These are phyloP conservation scores for Mallotus japonicus DNA, from an alignment of 441 rosid species.

Conservation along the genomic window DNA sequence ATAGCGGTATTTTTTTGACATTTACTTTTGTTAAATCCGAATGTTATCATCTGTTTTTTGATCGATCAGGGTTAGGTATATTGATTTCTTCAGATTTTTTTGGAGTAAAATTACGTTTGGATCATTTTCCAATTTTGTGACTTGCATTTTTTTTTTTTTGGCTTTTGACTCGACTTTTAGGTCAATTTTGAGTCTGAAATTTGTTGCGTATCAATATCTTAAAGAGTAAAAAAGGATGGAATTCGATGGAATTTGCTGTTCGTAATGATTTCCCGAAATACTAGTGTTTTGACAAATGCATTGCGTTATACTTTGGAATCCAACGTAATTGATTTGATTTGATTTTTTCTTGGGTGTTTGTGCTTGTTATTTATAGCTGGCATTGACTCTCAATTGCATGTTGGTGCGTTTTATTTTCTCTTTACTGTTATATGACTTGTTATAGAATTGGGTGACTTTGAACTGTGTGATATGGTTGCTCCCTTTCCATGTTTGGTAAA, in stretches of 20 bases:
- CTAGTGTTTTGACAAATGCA: neutral
- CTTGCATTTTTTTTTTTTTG: neutral
- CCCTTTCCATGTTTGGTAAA: no score
- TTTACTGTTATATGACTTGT: neutral
- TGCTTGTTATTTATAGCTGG: neutral
- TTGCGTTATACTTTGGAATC: neutral
- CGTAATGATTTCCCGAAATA: neutral
- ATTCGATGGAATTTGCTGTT: neutral
- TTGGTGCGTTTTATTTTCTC: neutral
- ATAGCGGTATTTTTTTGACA: slow-evolving; percentile 29
- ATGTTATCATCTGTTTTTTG: neutral
- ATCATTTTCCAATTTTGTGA: neutral
- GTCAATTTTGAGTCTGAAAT: neutral
- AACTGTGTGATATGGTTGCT: neutral
- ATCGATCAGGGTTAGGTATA: neutral
- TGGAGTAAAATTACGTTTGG: neutral
- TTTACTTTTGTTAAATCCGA: neutral
- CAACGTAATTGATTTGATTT: neutral
- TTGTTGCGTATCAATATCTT: no score
- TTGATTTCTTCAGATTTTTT: neutral
- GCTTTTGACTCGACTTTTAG: neutral
- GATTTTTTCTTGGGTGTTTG: no score
- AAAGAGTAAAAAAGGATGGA: neutral
- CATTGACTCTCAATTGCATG: neutral
- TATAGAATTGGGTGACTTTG: no score